Evolutionary conservation across 176 grass and related monocot species (phyloP), one percentile per base, ranked within the genome.

Genomic region (Typha latifolia): DNA sequence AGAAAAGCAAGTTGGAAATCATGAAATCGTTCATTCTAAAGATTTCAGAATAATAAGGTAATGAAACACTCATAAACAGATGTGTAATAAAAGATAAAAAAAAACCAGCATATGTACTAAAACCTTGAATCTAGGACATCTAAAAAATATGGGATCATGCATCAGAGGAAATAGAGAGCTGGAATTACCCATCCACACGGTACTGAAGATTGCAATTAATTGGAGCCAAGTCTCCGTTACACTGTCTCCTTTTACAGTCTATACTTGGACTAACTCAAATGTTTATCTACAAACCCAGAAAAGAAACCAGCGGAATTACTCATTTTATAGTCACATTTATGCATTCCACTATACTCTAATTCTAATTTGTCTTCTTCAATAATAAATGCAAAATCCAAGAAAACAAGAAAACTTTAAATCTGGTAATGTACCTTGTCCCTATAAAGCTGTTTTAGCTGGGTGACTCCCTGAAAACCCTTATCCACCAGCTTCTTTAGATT

Each of bases 391-490:
- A 12, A 56, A 19, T 19, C 14, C 14, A 6, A 15, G 16, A 15
- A 57, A 20, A 18, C 8, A 14, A 16, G 13, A 7, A 19, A 57
- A 59, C 16, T 14, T 22, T 59, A 9, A 59, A 59, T 59, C 9
- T 21, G 53, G 20, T 59, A 51, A 57, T 49, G 7, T 66, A 99
- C 91, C 91, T 96, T 88, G 71, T 96, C 84, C 61, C 69, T 82
- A 24, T 96, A 90, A n/a, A 90, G 84, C 65, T 96, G 81, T 81
- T 96, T 96, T 73, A 96, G 91, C 71, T 85, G 84, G 0, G 84
- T 76, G 0, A 96, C 79, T 48, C 74, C 84, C 29, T 90, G 78
- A 68, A 90, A 90, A 16, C 91, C 91, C 71, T 90, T 96, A 73
- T 96, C 87, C 48, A 85, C 87, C 67, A 90, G 80, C 75, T 96